Evolutionary conservation across 345 rosid genomes (phyloP), one percentile per base, ranked within the genome.

Genomic region (Viola odorata): DNA sequence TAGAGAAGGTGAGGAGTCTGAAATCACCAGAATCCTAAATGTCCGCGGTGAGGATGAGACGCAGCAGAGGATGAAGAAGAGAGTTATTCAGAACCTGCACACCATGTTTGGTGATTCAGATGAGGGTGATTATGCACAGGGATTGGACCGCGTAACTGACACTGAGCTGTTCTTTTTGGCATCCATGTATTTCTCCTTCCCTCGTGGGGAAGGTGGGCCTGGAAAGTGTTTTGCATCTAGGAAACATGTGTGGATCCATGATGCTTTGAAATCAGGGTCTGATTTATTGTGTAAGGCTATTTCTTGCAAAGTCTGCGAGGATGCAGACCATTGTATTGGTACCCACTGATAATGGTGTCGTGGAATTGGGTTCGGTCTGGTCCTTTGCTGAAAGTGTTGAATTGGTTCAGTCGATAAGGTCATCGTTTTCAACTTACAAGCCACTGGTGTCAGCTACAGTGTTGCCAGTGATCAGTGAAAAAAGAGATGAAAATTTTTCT

Each of bases 161-260:
- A 94, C 84, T 11, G 99, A 94, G 91, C 80, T 94, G 82, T 84
- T 90, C 79, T 94, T 85, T 69, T 72, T 94, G 45, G 89, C 96
- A 62, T 94, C 99, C 10, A 90, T 94, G 99, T 94, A 94, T 75
- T 94, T 94, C 77, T 88, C 85, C n/a, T 94, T 94, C 51, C 96
- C 87, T 5, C 74, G 73, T 1, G 99, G 92, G 36, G 84, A 87
- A 77, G 97, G 97, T 0, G 96, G 99, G 12, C 96, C 99, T 0
- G 99, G 99, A 7, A 85, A 74, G 71, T 86, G 96, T 74, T 86
- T 77, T 69, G 91, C 81, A 4, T 86, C 92, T 2, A 84, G 91
- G 69, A 84, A 76, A 69, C 95, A 90, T 45, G 60, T 86, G 3
- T 94, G 99, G 99, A 55, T 85, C 50, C 64, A 83, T 3, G 88